phyloP scores from a whole-genome alignment of 352 stramenopile species.

The Elongisporangium undulatum region DNA sequence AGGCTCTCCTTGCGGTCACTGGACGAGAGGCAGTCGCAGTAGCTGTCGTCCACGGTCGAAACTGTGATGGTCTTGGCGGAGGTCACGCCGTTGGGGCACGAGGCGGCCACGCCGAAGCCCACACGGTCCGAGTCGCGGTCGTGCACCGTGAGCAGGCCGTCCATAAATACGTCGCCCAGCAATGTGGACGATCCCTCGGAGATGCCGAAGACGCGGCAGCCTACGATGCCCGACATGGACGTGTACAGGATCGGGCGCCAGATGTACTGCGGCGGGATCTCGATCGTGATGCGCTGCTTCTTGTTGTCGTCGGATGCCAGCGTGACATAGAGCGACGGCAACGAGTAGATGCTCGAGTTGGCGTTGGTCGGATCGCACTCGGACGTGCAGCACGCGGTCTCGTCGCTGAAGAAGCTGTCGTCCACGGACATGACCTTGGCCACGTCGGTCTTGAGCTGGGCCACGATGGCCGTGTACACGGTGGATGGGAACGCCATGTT shows the following conservation, averaged over 20 bases:
- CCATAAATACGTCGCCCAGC: constrained; percentile 83
- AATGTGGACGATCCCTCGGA: constrained; percentile 73
- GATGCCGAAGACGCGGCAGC: constrained; percentile 77
- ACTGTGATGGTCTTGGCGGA: constrained; percentile 66
- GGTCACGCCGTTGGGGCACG: constrained; percentile 67
- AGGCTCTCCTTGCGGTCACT: constrained; percentile 54
- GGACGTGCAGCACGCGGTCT: constrained; percentile 54
- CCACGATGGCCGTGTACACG: constrained; percentile 57
- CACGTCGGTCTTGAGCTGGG: constrained; percentile 51
- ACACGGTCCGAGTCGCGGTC: constrained; percentile 53
- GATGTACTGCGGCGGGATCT: constrained; percentile 77
- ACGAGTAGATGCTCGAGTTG: constrained; percentile 48
- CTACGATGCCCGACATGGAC: constrained; percentile 24
- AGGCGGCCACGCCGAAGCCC: constrained; percentile 57
- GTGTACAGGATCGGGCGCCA: constrained; percentile 73
- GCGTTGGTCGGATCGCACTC: constrained; percentile 67
- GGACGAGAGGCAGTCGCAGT: constrained; percentile 64
- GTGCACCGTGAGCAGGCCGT: constrained; percentile 79
- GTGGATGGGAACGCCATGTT: constrained; percentile 73
- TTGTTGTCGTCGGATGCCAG: constrained; percentile 43
- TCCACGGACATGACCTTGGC: constrained; percentile 30
- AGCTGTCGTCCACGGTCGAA: constrained; percentile 20
- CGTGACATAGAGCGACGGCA: constrained; percentile 59
- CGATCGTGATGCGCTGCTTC: constrained; percentile 63
- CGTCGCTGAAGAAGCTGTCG: constrained; percentile 69